Percentiles rank a stretch among this genome's conserved stretches.
phyloP scores from a whole-genome alignment of 306 rosid genomes.

The Cucurbita argyrosperma region DNA sequence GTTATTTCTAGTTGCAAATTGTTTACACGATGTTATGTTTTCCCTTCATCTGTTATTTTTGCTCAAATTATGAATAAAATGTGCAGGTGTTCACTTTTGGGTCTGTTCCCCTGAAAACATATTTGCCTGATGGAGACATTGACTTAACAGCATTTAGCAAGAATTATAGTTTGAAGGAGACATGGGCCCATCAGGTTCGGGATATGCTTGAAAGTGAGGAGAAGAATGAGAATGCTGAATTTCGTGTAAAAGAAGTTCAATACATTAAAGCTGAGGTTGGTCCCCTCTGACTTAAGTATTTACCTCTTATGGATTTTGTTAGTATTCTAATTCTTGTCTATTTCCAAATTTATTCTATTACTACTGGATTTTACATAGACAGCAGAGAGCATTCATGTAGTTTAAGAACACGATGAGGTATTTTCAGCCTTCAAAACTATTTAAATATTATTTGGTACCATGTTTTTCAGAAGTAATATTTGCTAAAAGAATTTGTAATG shows the following conservation, averaged over 20 bases:
- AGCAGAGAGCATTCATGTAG: background rate
- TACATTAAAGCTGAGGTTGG: constrained; percentile 97
- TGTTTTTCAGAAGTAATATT: background rate
- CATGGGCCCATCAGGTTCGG: constrained; percentile 93
- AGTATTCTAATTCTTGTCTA: background rate
- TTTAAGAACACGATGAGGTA: background rate
- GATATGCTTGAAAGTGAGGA: constrained; percentile 88
- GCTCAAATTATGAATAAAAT: constrained; percentile 10
- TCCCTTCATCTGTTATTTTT: background rate
- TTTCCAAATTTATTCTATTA: background rate
- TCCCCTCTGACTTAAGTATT: constrained; percentile 5
- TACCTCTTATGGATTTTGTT: background rate
- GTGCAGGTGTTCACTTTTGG: constrained; percentile 91
- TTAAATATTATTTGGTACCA: background rate
- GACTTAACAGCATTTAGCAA: constrained; percentile 83
- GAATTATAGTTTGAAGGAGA: constrained; percentile 69
- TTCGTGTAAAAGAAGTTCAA: constrained; percentile 91
- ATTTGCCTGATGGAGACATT: constrained; percentile 98
- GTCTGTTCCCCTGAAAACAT: constrained; percentile 93
- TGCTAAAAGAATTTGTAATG: too few relatives aligned
- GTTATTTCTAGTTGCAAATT: background rate
- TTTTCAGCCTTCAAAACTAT: background rate
- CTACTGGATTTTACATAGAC: background rate
- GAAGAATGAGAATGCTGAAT: constrained; percentile 83
- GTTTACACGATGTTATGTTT: background rate